Base-by-base conservation (phyloP, 2,329 filamentous ascomycete species). In the Cryphonectria nitschkei region DNA sequence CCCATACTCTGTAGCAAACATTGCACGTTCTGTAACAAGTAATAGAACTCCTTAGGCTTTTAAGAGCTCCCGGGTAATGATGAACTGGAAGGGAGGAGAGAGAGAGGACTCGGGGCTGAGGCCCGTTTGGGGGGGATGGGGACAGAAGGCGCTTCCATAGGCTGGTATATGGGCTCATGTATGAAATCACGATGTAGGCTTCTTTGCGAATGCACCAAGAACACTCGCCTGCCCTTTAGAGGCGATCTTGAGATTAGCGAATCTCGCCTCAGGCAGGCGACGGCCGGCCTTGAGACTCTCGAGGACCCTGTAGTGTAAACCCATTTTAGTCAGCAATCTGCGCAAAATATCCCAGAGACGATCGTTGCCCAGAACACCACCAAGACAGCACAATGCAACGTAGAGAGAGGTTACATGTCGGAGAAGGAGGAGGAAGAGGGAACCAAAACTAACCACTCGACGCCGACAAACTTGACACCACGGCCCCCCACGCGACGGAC, bases 201-300 rank as follows among this genome's bases (percentile, higher is more conserved):
- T 61, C 56, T 39, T 77, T 60, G 75, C 69, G 69, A 76, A 79
- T 58, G 78, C 76, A 29, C 81, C 83, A 75, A 89, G 87, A 60
- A 95, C 88, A 79, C 90, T 92, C 74, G 82, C 82, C 78, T 94
- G 92, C 4, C 87, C 85, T 74, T 85, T 87, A 0, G 86, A 79
- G 8, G 89, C 90, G 66, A 92, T 79, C 75, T 88, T 89, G 74
- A 92, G 78, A 60, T 84, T 87, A 46, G 88, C 85, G 78, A 95
- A 97, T 68, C 88, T 84, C 39, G 90, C 87, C 81, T 98, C 95
- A 0, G 92, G 85, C 58, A 97, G 84, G 69, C 94, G 85, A 78
- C 88, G 93, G 3, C 91, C 92, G 1, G 87, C 89, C 75, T 91
- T 92, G 75, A 97, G 85, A 78, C 93, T 95, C 78, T 97, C 93